These are phyloP conservation scores for Podospora sp. DNA, from an alignment of 495 filamentous ascomycete species.

Conservation along the genomic window DNA sequence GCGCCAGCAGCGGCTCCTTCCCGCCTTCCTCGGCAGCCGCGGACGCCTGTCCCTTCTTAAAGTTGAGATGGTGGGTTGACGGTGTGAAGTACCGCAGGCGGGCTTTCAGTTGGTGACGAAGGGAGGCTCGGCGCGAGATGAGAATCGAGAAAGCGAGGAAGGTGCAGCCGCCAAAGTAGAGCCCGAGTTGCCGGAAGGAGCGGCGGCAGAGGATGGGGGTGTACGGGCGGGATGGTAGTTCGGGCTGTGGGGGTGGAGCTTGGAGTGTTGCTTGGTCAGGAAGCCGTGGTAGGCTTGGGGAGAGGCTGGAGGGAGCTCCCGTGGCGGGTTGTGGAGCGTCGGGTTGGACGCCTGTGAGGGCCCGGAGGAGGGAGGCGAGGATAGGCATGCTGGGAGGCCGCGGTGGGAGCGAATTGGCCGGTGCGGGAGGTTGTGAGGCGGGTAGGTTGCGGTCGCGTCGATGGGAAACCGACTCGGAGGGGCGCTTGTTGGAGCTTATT, in stretches of 20 bases:
- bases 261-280: background rate
- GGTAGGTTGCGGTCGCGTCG: background rate
- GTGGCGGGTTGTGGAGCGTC: background rate
- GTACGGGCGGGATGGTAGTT: slow-evolving; percentile 8
- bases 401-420: background rate
- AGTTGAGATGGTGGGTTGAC: slow-evolving; percentile 34
- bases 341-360: slow-evolving; percentile 14
- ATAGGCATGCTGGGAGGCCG: slow-evolving; percentile 20
- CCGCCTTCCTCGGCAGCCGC: slow-evolving; percentile 1
- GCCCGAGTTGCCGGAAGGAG: slow-evolving; percentile 29
- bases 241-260: background rate
- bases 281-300: background rate
- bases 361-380: slow-evolving; percentile 12
- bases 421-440: background rate
- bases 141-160: slow-evolving; percentile 70
- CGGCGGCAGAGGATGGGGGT: slow-evolving; percentile 26
- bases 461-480: background rate
- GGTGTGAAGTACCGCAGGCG: slow-evolving; percentile 63
- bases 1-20: slow-evolving; percentile 62
- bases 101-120: slow-evolving; percentile 53
- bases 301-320: slow-evolving; percentile 2
- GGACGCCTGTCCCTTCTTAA: slow-evolving; percentile 12
- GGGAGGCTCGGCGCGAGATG: slow-evolving; percentile 69
- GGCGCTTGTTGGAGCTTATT: background rate
- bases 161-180: slow-evolving; percentile 68